These are phyloP conservation scores for Protomyces gravidus DNA, from an alignment of 1,139 yeast genomes.

Conservation along the genomic window DNA sequence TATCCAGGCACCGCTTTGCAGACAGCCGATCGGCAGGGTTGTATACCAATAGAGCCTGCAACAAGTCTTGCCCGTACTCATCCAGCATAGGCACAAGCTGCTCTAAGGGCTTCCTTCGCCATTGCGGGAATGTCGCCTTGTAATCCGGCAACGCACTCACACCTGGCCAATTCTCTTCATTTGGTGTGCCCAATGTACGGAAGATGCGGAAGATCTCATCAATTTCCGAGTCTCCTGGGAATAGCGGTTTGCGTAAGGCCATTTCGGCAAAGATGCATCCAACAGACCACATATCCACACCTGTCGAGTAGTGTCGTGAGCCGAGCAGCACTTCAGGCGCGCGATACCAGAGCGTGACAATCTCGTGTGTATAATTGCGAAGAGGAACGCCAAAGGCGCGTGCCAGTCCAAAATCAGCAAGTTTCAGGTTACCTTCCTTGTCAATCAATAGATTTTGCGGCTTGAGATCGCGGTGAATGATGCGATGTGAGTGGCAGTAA, in stretches of 20 bases:
- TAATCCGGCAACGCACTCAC: conserved; percentile 90
- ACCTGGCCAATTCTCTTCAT: conserved; percentile 93
- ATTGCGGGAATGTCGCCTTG: conserved; percentile 87
- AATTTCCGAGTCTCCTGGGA: conserved; percentile 97
- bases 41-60: conserved; percentile 76
- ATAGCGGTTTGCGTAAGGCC: conserved; percentile 92
- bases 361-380: conserved; percentile 84
- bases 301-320: conserved; percentile 95
- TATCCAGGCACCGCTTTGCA: conserved; percentile 86
- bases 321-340: conserved; percentile 95
- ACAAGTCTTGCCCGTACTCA: conserved; percentile 69
- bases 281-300: conserved; percentile 98
- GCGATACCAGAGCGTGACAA: conserved; percentile 95
- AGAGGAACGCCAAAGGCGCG: conserved; percentile 95
- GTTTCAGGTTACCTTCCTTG: conserved; percentile 88
- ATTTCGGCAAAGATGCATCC: conserved; percentile 98
- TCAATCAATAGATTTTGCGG: conserved; percentile 93
- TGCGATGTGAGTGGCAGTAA: conserved; percentile 93
- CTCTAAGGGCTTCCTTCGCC: conserved; percentile 79
- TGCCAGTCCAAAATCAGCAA: conserved; percentile 97
- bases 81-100: conserved; percentile 72
- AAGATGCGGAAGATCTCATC: conserved; percentile 96
- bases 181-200: conserved; percentile 90
- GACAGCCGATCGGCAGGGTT: conserved; percentile 93
- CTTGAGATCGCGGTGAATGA: conserved; percentile 90